Evolutionary conservation across 192 early-diverging fungal genomes (phyloP).

Genomic region (Ramicandelaber brevisporus): DNA sequence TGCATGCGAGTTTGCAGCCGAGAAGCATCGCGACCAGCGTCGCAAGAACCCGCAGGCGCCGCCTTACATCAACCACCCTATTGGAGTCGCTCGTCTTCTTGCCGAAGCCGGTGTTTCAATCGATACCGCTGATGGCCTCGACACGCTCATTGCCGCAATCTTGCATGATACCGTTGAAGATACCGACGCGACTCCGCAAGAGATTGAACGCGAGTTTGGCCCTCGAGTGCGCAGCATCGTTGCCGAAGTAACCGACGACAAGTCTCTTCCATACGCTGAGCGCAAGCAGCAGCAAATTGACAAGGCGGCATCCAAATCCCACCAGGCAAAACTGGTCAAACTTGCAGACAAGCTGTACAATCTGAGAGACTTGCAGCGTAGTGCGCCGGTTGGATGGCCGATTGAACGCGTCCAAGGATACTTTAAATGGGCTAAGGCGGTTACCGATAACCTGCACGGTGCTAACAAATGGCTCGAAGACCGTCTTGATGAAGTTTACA

Average conservation of each 20-base stretch:
- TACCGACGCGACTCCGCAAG: slow-evolving; percentile 30
- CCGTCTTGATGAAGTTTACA: slow-evolving; percentile 11
- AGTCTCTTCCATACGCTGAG: slow-evolving; percentile 13
- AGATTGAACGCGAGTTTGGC: slow-evolving; percentile 22
- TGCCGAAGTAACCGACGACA: slow-evolving; percentile 32
- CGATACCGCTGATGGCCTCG: too few relatives aligned
- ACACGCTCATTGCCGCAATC: slow-evolving; percentile 21
- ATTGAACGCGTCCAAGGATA: slow-evolving; percentile 20
- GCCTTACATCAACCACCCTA: slow-evolving; percentile 37
- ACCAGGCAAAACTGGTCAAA: slow-evolving; percentile 32
- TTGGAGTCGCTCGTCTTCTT: slow-evolving; percentile 22
- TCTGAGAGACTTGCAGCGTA: slow-evolving; percentile 18
- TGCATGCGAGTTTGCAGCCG: slow-evolving; percentile 26
- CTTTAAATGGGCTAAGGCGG: slow-evolving; percentile 28
- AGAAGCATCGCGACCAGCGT: slow-evolving; percentile 21
- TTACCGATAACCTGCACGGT: slow-evolving; percentile 22
- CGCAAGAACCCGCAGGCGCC: slow-evolving; percentile 22
- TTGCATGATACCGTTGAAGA: slow-evolving; percentile 46
- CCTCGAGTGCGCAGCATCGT: slow-evolving; percentile 18
- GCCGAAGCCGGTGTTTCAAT: slow-evolving; percentile 19
- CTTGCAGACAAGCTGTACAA: slow-evolving; percentile 40
- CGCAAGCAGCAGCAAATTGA: slow-evolving; percentile 30
- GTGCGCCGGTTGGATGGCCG: slow-evolving; percentile 22
- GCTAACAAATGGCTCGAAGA: slow-evolving; percentile 12
- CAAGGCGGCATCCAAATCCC: slow-evolving; percentile 20